Base-by-base conservation (phyloP, 257 asterid species). In the Solanum phureja region DNA sequence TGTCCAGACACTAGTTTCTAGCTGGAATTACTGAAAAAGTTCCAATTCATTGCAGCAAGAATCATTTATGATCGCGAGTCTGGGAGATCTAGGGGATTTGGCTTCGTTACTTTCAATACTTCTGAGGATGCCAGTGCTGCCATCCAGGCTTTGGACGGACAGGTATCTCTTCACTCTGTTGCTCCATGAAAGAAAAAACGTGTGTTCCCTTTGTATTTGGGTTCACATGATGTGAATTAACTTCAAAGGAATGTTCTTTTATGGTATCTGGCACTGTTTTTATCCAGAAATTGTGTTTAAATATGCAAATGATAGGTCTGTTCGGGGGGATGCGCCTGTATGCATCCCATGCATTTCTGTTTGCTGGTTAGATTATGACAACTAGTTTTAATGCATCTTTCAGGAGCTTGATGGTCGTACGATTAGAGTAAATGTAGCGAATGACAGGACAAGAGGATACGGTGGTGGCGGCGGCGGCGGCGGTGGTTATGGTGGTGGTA, bases 81-180 rank as follows among this genome's bases (percentile, higher is more conserved):
- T 87, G 96, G 97, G 75, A 93, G 94, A 75, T 96, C 99, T 56
- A 93, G 96, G 90, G 99, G 99, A 81, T 96, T 96, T 92, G 98
- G 96, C 76, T 96, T 96, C 83, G 92, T 96, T 87, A 94, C 99
- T 13, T 96, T 86, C 86, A 29, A 89, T 8, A 85, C 90, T 38
- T 35, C 83, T 64, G 99, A 94, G 88, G 98, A 92, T 89, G 99
- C 99, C 60, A 91, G 95, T 34, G 92, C 98, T 90, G 98, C 98
- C 81, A 96, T 95, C 87, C 98, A 93, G 92, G 99, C 98, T 66
- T 88, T 95, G 92, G 98, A 95, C 87, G 94, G 92, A 83, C 92
- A 94, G 99, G 99, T 96, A 42, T 62, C 21, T 87, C 46, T n/a
- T 58, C 33, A 10, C 16, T 74, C 6, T 89, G 40, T 24, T 74